Evolutionary conservation across 2,329 filamentous ascomycete species (phyloP).

Genomic region (Pseudogymnoascus sp.): DNA sequence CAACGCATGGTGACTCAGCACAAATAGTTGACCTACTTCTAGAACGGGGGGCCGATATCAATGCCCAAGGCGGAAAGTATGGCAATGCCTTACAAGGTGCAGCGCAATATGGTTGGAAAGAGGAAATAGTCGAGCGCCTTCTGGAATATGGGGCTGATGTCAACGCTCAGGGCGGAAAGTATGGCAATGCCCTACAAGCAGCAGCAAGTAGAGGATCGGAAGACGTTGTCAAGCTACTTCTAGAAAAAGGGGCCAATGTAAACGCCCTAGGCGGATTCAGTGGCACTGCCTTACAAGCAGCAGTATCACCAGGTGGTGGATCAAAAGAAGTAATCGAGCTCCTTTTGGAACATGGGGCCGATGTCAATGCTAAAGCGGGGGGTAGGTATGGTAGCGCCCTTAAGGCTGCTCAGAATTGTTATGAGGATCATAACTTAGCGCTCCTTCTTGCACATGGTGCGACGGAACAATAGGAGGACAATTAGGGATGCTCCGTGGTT

Average conservation of each 20-base stretch:
- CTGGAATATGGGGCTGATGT: background rate
- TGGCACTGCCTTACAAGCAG: conserved; percentile 13
- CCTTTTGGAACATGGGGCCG: conserved; percentile 12
- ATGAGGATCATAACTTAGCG: background rate
- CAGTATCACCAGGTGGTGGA: background rate
- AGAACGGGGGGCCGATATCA: background rate
- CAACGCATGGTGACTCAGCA: too few species aligned
- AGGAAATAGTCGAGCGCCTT: background rate
- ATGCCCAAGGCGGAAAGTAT: conserved; percentile 1
- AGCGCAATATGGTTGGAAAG: background rate
- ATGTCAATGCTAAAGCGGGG: conserved; percentile 10
- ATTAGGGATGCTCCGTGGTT: background rate
- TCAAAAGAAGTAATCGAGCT: conserved; percentile 9
- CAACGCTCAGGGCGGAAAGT: background rate
- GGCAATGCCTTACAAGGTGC: conserved; percentile 16
- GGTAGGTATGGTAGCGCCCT: background rate
- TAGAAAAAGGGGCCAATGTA: conserved; percentile 12
- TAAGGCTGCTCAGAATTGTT: conserved; percentile 5
- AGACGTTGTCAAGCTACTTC: conserved; percentile 1
- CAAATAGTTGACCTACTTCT: background rate
- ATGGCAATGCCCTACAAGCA: conserved; percentile 15
- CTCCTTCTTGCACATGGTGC: background rate
- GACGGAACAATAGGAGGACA: background rate
- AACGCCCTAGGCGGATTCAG: conserved; percentile 7
- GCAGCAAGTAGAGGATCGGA: conserved; percentile 6